A percentile compares a stretch with the other conserved stretches of the same genome.
Evolutionary conservation across 2,329 filamentous ascomycete genomes (phyloP).

Genomic region (Fusarium verticillioides): DNA sequence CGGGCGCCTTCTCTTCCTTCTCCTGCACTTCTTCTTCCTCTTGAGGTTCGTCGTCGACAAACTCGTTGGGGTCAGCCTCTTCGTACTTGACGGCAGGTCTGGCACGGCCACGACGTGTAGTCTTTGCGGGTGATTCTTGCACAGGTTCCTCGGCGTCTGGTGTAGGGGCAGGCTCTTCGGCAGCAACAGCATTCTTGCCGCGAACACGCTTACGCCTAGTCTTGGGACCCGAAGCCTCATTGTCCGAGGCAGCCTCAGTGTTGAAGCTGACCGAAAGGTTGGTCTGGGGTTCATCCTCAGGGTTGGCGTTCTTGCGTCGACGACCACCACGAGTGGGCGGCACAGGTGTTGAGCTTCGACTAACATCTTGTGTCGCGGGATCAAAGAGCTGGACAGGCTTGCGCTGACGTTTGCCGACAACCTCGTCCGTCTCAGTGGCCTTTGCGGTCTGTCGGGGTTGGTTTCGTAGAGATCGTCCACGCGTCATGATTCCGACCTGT

Average conservation of each 20-base stretch:
- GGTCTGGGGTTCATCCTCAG: conserved; percentile 44
- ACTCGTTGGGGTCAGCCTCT: conserved; percentile 45
- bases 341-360: conserved; percentile 63
- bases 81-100: conserved; percentile 45
- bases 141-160: conserved; percentile 30
- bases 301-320: conserved; percentile 48
- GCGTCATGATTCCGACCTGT: conserved; percentile 61
- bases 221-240: conserved; percentile 44
- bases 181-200: conserved; percentile 37
- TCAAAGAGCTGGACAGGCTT: conserved; percentile 64
- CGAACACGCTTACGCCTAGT: conserved; percentile 48
- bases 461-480: conserved; percentile 64
- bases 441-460: conserved; percentile 68
- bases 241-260: conserved; percentile 48
- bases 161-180: conserved; percentile 42
- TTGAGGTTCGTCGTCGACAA: conserved; percentile 43
- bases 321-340: conserved; percentile 46
- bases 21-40: conserved; percentile 30
- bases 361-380: conserved; percentile 61
- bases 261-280: conserved; percentile 49
- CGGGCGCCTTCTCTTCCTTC: conserved; percentile 43
- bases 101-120: conserved; percentile 42
- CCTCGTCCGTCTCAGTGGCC: conserved; percentile 64
- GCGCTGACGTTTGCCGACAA: conserved; percentile 64
- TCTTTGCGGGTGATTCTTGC: conserved; percentile 38